phyloP scores from a whole-genome alignment of 2,329 filamentous ascomycete genomes.

The Penicillium decumbens region DNA sequence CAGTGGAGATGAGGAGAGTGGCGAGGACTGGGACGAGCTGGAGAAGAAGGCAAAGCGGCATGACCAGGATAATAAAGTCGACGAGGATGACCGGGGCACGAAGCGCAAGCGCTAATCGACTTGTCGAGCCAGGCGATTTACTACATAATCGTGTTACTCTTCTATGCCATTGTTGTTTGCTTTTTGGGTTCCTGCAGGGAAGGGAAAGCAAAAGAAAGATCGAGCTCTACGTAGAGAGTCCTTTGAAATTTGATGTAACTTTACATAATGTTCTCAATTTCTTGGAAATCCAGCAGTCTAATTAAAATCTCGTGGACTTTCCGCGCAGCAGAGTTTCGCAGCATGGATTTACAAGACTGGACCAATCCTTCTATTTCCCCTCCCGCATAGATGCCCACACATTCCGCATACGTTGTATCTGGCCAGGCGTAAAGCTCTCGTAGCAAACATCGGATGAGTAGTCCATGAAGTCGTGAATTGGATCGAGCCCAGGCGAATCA shows the following conservation, averaged over 20 bases:
- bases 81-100: conserved; percentile 59
- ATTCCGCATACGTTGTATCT: conserved; percentile 49
- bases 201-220: background rate
- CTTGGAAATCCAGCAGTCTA: background rate
- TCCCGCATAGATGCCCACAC: conserved; percentile 47
- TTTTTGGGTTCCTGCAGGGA: background rate
- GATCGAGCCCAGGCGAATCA: conserved; percentile 43
- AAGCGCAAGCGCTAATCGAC: conserved; percentile 64
- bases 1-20: conserved; percentile 63
- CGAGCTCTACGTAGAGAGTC: background rate
- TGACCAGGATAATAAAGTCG: conserved; percentile 52
- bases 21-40: conserved; percentile 90
- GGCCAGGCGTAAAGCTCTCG: conserved; percentile 48
- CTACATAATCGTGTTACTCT: background rate
- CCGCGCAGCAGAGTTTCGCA: background rate
- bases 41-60: conserved; percentile 75
- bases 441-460: conserved; percentile 56
- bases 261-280: background rate
- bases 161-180: background rate
- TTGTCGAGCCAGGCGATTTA: background rate
- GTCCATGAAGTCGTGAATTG: conserved; percentile 59
- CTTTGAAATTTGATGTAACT: background rate
- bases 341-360: background rate
- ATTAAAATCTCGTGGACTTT: background rate
- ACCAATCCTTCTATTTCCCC: conserved; percentile 26